phyloP scores from a whole-genome alignment of 192 early-diverging fungal species.

The Coemansia javaensis region DNA sequence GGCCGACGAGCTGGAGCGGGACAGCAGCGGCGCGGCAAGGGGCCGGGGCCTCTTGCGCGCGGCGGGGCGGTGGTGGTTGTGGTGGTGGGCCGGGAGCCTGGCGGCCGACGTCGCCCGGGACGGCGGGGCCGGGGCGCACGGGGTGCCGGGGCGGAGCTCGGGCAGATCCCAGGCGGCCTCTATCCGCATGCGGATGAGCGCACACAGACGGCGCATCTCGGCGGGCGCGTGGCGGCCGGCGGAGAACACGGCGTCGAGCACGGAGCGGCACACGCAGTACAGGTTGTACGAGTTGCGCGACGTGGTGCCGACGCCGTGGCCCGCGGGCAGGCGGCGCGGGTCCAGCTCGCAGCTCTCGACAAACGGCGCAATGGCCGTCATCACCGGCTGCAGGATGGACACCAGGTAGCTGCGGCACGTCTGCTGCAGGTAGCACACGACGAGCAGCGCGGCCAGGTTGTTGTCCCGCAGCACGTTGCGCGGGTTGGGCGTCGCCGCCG shows the following conservation, averaged over 20 bases:
- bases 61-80: no score
- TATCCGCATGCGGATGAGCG: slow-evolving; percentile 39
- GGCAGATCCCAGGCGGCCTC: slow-evolving; percentile 32
- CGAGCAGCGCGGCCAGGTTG: slow-evolving; percentile 49
- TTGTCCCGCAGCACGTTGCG: slow-evolving; percentile 41
- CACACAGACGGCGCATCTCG: slow-evolving; percentile 44
- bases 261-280: slow-evolving; percentile 43
- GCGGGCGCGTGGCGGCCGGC: slow-evolving; percentile 39
- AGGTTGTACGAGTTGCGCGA: slow-evolving; percentile 46
- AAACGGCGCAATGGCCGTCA: slow-evolving; percentile 34
- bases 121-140: not conserved
- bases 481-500: slow-evolving; percentile 18
- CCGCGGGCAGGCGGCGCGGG: slow-evolving; percentile 28
- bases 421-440: slow-evolving; percentile 48
- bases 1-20: no score
- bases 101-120: no score
- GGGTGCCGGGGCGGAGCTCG: slow-evolving; percentile 4
- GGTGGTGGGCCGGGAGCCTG: no score
- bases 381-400: slow-evolving; percentile 46
- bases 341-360: slow-evolving; percentile 52
- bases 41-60: no score
- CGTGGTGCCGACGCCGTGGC: slow-evolving; percentile 11
- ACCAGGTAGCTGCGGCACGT: slow-evolving; percentile 43
- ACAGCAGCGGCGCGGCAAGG: no score
- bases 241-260: slow-evolving; percentile 49